Evolutionary conservation across 2,329 filamentous ascomycete species (phyloP).

Genomic region (Helotiales sp.): DNA sequence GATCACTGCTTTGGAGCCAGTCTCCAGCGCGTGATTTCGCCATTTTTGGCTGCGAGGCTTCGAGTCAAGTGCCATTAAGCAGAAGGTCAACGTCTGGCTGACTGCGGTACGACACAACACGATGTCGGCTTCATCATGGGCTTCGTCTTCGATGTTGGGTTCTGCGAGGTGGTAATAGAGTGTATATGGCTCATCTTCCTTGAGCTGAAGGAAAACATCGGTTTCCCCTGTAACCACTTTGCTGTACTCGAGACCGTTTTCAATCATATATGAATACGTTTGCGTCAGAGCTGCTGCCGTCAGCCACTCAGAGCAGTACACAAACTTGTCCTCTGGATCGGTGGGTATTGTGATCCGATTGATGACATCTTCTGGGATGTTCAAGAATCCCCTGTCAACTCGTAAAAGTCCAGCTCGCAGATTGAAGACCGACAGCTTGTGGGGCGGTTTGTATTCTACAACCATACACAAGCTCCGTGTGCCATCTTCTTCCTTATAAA

Average conservation of each 20-base stretch:
- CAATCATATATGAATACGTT: conserved; percentile 56
- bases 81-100: conserved; percentile 29
- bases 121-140: conserved; percentile 23
- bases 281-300: conserved; percentile 52
- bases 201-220: conserved; percentile 38
- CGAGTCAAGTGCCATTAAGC: conserved; percentile 28
- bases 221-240: conserved; percentile 38
- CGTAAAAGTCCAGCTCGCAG: conserved; percentile 48
- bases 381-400: conserved; percentile 27
- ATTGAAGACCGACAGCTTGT: conserved; percentile 51
- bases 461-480: conserved; percentile 36
- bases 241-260: conserved; percentile 45
- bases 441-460: conserved; percentile 53
- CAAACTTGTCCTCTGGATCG: conserved; percentile 43
- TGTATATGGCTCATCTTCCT: conserved; percentile 30
- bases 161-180: conserved; percentile 32
- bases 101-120: conserved; percentile 26
- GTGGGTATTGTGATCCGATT: conserved; percentile 42
- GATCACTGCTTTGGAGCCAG: conserved; percentile 19
- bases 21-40: conserved; percentile 28
- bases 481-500: conserved; percentile 32
- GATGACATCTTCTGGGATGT: conserved; percentile 47
- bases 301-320: conserved; percentile 46
- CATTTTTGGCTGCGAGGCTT: conserved; percentile 28
- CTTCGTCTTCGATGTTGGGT: conserved; percentile 30